phyloP scores from a whole-genome alignment of 164 flowering plant genomes.

The Berberis thunbergii region DNA sequence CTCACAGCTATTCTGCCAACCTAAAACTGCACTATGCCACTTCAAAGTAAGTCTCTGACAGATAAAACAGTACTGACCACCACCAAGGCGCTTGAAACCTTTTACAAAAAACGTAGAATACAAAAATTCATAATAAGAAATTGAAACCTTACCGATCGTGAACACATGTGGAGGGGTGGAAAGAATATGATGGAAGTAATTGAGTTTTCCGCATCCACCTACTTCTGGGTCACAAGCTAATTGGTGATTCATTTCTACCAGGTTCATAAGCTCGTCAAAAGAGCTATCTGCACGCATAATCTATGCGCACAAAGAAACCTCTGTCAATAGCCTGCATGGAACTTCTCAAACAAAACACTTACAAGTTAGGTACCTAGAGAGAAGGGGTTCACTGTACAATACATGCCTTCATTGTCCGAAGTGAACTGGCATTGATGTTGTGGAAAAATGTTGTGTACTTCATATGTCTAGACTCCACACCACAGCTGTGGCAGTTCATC shows the following conservation, averaged over 20 bases:
- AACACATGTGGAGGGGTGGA: constrained; percentile 76
- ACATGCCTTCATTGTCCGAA: constrained; percentile 85
- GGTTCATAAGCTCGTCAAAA: constrained; percentile 74
- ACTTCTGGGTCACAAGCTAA: constrained; percentile 86
- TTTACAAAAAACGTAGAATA: background rate
- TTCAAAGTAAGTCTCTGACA: no score
- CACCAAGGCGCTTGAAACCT: background rate
- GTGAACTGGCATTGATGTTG: constrained; percentile 88
- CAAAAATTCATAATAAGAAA: background rate
- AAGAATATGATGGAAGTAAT: constrained; percentile 78
- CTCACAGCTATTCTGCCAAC: constrained; percentile 95
- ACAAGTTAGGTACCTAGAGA: background rate
- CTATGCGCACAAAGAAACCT: constrained; percentile 23
- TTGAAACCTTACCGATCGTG: constrained; percentile 50
- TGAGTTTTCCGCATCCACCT: constrained; percentile 83
- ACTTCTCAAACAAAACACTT: background rate
- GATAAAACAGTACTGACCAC: no score
- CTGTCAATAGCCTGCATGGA: background rate
- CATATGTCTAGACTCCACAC: constrained; percentile 70
- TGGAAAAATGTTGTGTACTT: constrained; percentile 94
- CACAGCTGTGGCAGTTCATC: constrained; percentile 80
- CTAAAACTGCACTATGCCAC: constrained; percentile 59
- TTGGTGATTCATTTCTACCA: constrained; percentile 88
- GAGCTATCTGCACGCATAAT: constrained; percentile 56
- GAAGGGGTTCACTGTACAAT: background rate